phyloP scores from a whole-genome alignment of 208 protist genomes.

The Acanthamoeba culbertsoni region DNA sequence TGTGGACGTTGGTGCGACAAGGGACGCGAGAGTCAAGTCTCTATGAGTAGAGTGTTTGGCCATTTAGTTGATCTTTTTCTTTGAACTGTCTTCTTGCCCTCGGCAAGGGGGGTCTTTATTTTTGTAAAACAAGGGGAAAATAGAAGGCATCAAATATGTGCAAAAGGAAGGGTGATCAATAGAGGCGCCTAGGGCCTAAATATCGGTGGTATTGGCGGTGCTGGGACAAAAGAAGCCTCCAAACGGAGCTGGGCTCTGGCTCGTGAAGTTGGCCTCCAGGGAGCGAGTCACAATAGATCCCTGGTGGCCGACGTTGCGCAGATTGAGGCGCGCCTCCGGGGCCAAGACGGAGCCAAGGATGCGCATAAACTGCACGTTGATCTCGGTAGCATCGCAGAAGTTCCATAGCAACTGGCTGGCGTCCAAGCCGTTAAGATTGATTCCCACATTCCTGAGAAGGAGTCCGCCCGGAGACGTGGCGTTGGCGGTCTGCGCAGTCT shows the following conservation, averaged over 20 bases:
- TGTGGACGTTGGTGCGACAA: too few relatives aligned
- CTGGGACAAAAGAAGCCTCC: background rate
- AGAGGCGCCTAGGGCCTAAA: background rate
- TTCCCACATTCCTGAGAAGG: too few relatives aligned
- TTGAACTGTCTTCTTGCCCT: too few relatives aligned
- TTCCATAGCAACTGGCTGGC: background rate
- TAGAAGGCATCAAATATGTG: too few relatives aligned
- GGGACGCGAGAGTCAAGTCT: too few relatives aligned
- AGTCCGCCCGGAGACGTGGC: too few relatives aligned
- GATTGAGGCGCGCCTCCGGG: background rate
- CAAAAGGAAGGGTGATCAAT: background rate
- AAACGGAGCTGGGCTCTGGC: background rate
- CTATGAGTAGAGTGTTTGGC: too few relatives aligned
- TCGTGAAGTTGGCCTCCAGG: background rate
- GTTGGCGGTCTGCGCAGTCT: too few relatives aligned
- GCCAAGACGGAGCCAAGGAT: background rate
- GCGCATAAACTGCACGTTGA: background rate
- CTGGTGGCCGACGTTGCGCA: background rate
- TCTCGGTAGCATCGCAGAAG: constrained; percentile 13
- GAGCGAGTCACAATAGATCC: background rate
- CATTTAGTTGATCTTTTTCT: too few relatives aligned
- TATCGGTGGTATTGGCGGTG: background rate
- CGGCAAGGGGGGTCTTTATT: too few relatives aligned
- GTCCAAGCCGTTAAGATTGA: background rate
- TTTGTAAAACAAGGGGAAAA: too few relatives aligned